phyloP scores from a whole-genome alignment of 306 rosid genomes.

The Dryas octopetala region DNA sequence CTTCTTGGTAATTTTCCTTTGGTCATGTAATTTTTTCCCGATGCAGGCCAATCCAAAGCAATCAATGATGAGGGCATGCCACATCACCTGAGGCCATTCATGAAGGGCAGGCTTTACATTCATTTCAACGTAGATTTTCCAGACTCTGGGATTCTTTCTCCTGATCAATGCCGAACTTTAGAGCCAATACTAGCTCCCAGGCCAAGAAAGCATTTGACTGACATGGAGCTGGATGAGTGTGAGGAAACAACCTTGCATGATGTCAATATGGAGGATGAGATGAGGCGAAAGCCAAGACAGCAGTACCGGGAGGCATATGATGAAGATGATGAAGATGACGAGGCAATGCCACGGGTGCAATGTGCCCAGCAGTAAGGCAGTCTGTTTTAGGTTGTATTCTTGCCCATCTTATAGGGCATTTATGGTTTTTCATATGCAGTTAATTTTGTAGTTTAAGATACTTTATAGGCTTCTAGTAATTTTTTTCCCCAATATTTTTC shows the following conservation, averaged over 20 bases:
- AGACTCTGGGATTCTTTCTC: slow-evolving; percentile 46
- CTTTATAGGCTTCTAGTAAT: not conserved
- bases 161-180: slow-evolving; percentile 43
- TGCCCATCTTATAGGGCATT: not conserved
- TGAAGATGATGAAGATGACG: slow-evolving; percentile 54
- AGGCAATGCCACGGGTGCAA: slow-evolving; percentile 50
- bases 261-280: slow-evolving; percentile 60
- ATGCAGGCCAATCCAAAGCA: slow-evolving; percentile 58
- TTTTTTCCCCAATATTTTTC: not conserved
- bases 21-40: not conserved
- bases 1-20: not conserved
- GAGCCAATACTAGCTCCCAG: slow-evolving; percentile 43
- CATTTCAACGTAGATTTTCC: slow-evolving; percentile 62
- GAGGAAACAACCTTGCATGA: slow-evolving; percentile 71
- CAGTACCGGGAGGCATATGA: slow-evolving; percentile 54
- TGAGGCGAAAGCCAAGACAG: slow-evolving; percentile 53
- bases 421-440: not conserved
- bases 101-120: slow-evolving; percentile 62
- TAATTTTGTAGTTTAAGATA: not conserved
- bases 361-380: slow-evolving; percentile 64
- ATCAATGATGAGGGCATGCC: slow-evolving; percentile 85
- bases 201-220: slow-evolving; percentile 39
- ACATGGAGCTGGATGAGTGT: slow-evolving; percentile 61
- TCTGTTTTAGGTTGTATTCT: not conserved
- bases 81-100: slow-evolving; percentile 55